Conservation (phyloP, 305 asterid species). For the Fraxinus sp. region DNA sequence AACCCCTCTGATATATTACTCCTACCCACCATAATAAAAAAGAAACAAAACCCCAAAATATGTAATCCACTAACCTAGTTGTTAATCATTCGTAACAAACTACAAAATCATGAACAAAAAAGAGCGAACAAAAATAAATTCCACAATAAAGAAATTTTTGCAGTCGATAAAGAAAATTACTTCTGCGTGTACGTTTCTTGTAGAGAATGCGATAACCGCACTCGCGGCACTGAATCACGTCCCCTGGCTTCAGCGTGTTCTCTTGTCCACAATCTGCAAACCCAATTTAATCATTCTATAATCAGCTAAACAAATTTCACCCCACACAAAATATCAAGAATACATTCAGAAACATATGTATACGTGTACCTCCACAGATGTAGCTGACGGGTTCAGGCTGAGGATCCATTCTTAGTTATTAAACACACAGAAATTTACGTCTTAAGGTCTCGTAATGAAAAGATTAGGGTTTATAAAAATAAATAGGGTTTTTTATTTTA, state of each 20-base stretch:
- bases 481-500: no score
- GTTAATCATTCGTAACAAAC: not conserved
- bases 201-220: constrained; percentile 88
- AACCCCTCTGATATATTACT: not conserved
- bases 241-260: constrained; percentile 72
- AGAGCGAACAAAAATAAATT: not conserved
- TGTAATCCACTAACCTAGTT: not conserved
- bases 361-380: constrained; percentile 66
- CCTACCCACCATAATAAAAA: no score
- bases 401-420: constrained; percentile 52
- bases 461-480: not conserved
- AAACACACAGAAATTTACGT: not conserved
- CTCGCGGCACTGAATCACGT: constrained; percentile 88
- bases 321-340: not conserved
- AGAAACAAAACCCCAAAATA: not conserved
- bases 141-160: not conserved
- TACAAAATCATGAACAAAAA: not conserved
- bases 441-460: not conserved
- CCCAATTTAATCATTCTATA: not conserved
- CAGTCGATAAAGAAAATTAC: constrained; percentile 31
- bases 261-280: constrained; percentile 82
- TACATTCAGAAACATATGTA: not conserved
- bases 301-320: not conserved
- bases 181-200: constrained; percentile 90
- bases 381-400: constrained; percentile 81